phyloP scores from a whole-genome alignment of 75 land plant species.

The Pinus taeda region DNA sequence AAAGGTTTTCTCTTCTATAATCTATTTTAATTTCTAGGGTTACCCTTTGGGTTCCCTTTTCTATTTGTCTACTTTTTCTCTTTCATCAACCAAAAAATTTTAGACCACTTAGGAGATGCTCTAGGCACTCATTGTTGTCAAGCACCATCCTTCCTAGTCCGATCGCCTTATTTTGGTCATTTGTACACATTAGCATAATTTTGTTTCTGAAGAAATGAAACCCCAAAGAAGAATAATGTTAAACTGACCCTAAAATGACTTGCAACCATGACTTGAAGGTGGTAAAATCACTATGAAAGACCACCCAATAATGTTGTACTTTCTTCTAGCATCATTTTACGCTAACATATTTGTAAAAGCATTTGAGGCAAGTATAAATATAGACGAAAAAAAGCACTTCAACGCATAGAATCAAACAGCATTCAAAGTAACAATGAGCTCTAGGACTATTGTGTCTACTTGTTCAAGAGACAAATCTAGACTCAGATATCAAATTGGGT shows the following conservation, averaged over 20 bases:
- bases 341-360: background rate
- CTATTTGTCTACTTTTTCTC: no score
- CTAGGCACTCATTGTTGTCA: no score
- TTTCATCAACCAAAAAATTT: no score
- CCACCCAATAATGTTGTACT: background rate
- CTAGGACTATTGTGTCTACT: background rate
- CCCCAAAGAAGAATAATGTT: background rate
- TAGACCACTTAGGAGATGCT: no score
- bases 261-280: no score
- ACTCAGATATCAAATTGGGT: background rate
- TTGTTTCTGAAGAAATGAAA: no score
- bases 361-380: background rate
- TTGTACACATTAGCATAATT: no score
- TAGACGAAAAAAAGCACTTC: background rate
- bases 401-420: background rate
- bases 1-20: no score
- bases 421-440: background rate
- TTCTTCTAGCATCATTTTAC: background rate
- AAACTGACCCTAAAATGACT: background rate
- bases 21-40: no score
- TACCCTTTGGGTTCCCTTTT: no score
- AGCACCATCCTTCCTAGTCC: no score
- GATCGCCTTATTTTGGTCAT: no score
- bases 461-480: background rate
- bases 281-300: background rate